Percentiles rank a stretch among this genome's conserved stretches.
phyloP scores from a whole-genome alignment of 257 asterid species.

The Catharanthus roseus region DNA sequence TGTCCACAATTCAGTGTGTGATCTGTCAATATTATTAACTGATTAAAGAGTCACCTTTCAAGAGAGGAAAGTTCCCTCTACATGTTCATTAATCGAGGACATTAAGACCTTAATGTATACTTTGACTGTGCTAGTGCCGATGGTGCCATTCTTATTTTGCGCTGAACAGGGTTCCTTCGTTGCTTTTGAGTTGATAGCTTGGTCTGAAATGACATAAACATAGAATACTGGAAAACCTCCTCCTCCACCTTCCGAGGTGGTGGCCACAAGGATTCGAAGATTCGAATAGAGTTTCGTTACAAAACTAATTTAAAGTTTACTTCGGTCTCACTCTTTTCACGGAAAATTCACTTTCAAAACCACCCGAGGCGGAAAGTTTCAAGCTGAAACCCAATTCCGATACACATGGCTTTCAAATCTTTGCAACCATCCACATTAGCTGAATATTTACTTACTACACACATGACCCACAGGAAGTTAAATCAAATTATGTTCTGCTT shows the following conservation, averaged over 20 bases:
- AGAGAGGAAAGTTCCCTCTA: background rate
- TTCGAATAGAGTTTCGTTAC: too few species aligned
- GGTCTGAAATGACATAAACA: background rate
- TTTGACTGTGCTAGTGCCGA: background rate
- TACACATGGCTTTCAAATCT: too few species aligned
- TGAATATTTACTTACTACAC: background rate
- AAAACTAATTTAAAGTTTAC: too few species aligned
- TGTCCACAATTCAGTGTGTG: constrained; percentile 4
- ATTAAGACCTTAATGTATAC: background rate
- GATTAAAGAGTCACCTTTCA: constrained; percentile 2
- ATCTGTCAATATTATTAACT: background rate
- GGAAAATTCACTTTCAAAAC: too few species aligned
- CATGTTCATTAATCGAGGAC: background rate
- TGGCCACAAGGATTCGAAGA: background rate
- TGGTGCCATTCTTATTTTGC: background rate
- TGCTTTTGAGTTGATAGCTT: background rate
- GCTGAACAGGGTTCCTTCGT: background rate
- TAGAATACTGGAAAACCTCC: background rate
- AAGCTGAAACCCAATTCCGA: too few species aligned
- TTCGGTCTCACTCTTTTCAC: too few species aligned
- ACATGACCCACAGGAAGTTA: background rate
- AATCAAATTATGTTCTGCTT: background rate
- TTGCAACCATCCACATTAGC: background rate
- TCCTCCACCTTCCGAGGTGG: background rate
- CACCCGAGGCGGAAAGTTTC: too few species aligned